Conservation (phyloP, 345 rosid genomes). For the Gossypioides kirkii region DNA sequence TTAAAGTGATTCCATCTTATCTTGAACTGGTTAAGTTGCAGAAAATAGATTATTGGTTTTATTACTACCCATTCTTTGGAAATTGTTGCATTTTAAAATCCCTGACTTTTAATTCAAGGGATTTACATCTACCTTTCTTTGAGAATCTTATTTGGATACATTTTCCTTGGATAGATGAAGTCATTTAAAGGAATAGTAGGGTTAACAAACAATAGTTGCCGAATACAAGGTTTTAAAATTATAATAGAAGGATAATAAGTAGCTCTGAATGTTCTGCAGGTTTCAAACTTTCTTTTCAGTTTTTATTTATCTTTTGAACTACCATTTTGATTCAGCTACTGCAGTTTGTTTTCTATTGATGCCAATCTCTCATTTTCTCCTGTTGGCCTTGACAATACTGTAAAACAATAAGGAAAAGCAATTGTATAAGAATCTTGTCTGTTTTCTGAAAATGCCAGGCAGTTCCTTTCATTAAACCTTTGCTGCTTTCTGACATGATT, state of each 20-base stretch:
- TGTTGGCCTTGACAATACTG: background rate
- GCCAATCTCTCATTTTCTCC: conserved; percentile 7
- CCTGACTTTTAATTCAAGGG: background rate
- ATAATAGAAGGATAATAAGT: background rate
- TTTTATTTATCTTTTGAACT: background rate
- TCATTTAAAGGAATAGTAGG: background rate
- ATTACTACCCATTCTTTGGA: background rate
- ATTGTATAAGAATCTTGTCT: background rate
- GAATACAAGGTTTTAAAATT: background rate
- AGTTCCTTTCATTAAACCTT: background rate
- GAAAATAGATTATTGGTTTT: conserved; percentile 4
- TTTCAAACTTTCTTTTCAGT: background rate
- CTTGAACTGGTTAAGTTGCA: background rate
- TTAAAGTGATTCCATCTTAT: background rate
- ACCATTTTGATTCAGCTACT: background rate
- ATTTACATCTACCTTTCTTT: background rate
- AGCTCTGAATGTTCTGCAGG: background rate
- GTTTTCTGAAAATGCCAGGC: background rate
- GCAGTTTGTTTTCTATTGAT: background rate
- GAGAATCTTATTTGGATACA: background rate
- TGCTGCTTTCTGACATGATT: background rate
- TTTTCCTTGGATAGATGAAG: background rate
- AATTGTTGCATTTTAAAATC: background rate
- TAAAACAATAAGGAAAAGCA: background rate
- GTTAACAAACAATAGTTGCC: background rate